Base-by-base conservation (phyloP, 805 yeast species). In the Wickerhamomyces chambardii region DNA sequence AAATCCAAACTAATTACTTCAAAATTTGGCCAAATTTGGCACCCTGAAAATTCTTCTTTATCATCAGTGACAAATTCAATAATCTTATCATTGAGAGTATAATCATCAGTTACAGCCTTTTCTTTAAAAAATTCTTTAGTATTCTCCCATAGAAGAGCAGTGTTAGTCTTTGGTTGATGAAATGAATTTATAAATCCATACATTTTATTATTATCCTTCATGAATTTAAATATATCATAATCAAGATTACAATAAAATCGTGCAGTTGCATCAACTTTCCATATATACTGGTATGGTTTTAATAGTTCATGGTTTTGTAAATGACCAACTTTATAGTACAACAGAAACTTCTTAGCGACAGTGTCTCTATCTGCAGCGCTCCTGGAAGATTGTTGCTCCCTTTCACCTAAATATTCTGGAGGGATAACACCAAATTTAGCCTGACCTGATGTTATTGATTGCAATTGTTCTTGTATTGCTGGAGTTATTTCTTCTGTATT, bases 11-110 rank as follows among this genome's bases (percentile, higher is more conserved):
- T 77, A 2, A 81, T 87, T 35, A 82, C 65, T 57, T 79, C 86
- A 43, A 78, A 78, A 51, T 75, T 77, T 8, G 84, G 66, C 86
- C 87, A 79, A 54, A 78, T 83, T 51, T 82, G 90, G 51, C 92
- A 83, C 42, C 68, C 69, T 56, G 78, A 76, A 56, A 78, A 79
- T 6, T 70, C 53, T 42, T 86, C 85, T 12, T 56, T 48, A 53
- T 79, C 81, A 46, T 68, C 58, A 21, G 77, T 66, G 27, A 78
- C 57, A 59, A 81, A 78, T 17, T 68, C 63, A 59, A 75, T 53
- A 46, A 79, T 52, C 64, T 78, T 58, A 46, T 74, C 75, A 48
- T 75, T 55, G n/a, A 51, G 39, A 33, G 53, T 45, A 4, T 66
- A 36, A 16, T 57, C 46, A 5, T 59, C 45, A 4, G n/a, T n/a